Evolutionary conservation across 2,329 filamentous ascomycete genomes (phyloP), one percentile per base, ranked within the genome.

Genomic region (Verticillium zaregamsianum): DNA sequence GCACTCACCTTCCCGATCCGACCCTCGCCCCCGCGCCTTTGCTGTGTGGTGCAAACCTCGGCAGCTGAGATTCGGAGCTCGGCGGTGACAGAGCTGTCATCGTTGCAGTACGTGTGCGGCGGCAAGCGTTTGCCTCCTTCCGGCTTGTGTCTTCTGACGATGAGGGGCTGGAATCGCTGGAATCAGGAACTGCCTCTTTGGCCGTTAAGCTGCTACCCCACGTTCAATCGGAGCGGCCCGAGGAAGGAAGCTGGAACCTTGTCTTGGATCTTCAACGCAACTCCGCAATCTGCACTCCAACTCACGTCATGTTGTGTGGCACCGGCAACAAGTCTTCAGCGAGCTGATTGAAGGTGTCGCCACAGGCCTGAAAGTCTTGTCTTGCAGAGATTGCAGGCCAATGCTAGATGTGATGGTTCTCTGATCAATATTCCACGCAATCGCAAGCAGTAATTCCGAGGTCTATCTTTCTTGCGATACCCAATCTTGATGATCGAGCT

Each of bases 171-270:
- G 20, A n/a, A 20, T 28, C 7, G 12, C 9, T 28, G 6, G 57
- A 40, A 11, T 35, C 57, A 33, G 35, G 35, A 58, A 33, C 55
- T 23, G 31, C 20, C 55, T 33, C 15, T 23, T 23, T n/a, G 32
- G 23, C 54, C 25, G 56, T 39, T 45, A 11, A 35, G 8, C 20
- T 35, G 17, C 28, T 40, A 58, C 57, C 57, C 57, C 57, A 58
- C 57, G 57, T 35, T 40, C 55, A 49, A 31, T 49, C 57, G 57
- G 57, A 40, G 57, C 57, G 57, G 57, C 37, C 57, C 57, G 57
- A 58, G 57, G 57, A 58, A 32, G 57, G 57, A 39, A 58, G 57
- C 45, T 58, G 57, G 57, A 49, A 32, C 54, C 31, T 55, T 55
- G 54, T 55, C 54, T 55, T 7, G 20, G 32, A 32, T 35, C 31